Base-by-base conservation (phyloP, 805 yeast genomes). In the Saccharomycodes ludwigii region DNA sequence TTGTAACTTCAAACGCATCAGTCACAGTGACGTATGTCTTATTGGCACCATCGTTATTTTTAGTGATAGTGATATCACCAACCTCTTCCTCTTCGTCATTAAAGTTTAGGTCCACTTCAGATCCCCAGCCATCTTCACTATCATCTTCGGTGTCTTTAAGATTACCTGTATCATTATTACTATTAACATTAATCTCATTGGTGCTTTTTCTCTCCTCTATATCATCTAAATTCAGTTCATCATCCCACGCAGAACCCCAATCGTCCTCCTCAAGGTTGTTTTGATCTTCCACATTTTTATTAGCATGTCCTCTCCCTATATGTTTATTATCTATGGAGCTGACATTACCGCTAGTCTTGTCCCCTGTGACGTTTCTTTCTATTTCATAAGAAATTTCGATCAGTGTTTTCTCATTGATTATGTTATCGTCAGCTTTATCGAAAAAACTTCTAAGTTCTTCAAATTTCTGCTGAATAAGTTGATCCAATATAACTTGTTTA, bases 51-150 rank as follows among this genome's bases (percentile, higher is more conserved):
- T 23, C 35, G 6, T 21, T 42, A 13, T 18, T 27, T 16, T 30
- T 39, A 24, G 22, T 24, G 4, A 18, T 22, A 14, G 32, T 24
- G 18, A 6, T 8, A 23, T n/a, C 21, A 20, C 12, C 12, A n/a
- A 15, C 20, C n/a, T 4, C 24, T 26, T 27, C 23, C 16, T 29
- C 20, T 27, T 29, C 37, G 12, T 38, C 36, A 22, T 43, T 43
- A 9, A 41, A 15, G 33, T 39, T 42, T 10, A 46, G 7, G 31
- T 39, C 48, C 14, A 42, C 41, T 21, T 40, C 46, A 17, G 40
- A 46, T 21, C 29, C 50, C 6, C 41, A 42, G 1, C 49, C 41
- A 52, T 52, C 48, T 5, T 32, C 44, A 50, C 52, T 45, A 11
- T 40, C 45, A 14, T 42, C 44, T 3, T 34, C 37, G n/a, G 19